Evolutionary conservation across 2,329 filamentous ascomycete species (phyloP), one percentile per base, ranked within the genome.

Genomic region (Aspergillus spinulosporus): DNA sequence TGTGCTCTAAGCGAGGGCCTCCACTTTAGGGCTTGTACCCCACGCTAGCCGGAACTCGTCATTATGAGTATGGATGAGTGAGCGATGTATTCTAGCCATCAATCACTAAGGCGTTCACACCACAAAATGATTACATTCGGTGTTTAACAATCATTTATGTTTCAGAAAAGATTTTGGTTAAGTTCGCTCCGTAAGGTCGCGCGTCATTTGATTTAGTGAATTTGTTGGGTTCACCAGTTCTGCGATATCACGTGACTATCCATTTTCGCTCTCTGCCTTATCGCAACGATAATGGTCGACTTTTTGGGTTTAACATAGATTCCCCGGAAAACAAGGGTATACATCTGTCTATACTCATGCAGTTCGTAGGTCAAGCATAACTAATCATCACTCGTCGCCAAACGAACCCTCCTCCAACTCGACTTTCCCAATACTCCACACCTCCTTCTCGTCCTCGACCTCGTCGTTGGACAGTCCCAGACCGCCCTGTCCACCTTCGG

Each of bases 391-490:
- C 54, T 73, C 67, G 55, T 74, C 71, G 57, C 57, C 65, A 61
- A 73, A 68, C 31, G 64, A 60, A 37, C 71, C 21, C 21, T 21
- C 74, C 56, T 84, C 88, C 46, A 92, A 77, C 71, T 97, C 93
- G 49, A 96, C 86, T 75, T 88, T 92, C 4, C 94, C 94, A 49
- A 99, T 88, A 71, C 90, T 94, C 92, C 92, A 96, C 60, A 99
- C 87, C 78, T 99, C 94, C 74, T 85, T 88, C 79, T 97, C 91
- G 75, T 99, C 94, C 69, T 99, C 94, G 32, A 86, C 79, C 77
- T 99, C 94, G 73, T 99, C 94, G 69, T 90, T 92, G 34, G 88
- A 89, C 66, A 99, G 73, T 0, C 92, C 92, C 49, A 97, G 71
- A 0, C 92, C 91, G 46, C 92, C 92, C 57, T 88, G 84, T 5